Conservation (phyloP, 306 rosid genomes). For the Casuarina equisetifolia region DNA sequence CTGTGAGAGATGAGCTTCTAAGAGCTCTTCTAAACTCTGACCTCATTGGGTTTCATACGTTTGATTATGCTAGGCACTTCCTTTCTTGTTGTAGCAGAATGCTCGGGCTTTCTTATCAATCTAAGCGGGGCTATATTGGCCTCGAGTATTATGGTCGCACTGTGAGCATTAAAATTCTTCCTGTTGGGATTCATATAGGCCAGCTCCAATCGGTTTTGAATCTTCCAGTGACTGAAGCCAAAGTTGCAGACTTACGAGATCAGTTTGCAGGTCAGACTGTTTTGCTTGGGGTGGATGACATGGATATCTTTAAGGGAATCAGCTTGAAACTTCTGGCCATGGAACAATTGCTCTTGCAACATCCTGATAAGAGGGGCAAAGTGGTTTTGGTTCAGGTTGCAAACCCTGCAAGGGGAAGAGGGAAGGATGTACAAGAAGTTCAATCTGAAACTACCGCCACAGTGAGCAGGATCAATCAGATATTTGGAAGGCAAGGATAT, state of each 20-base stretch:
- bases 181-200: slow-evolving; percentile 82
- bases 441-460: slow-evolving; percentile 67
- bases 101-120: slow-evolving; percentile 82
- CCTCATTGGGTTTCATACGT: slow-evolving; percentile 88
- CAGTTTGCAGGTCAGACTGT: slow-evolving; percentile 65
- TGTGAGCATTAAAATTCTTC: slow-evolving; percentile 72
- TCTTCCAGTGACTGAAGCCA: slow-evolving; percentile 59
- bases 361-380: slow-evolving; percentile 76
- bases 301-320: slow-evolving; percentile 81
- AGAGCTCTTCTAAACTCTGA: slow-evolving; percentile 83
- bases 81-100: slow-evolving; percentile 89
- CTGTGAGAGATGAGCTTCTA: slow-evolving; percentile 83
- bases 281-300: slow-evolving; percentile 81
- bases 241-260: slow-evolving; percentile 62
- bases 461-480: slow-evolving; percentile 55
- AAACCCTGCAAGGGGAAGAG: slow-evolving; percentile 88
- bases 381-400: slow-evolving; percentile 86
- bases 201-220: slow-evolving; percentile 69
- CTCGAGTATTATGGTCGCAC: slow-evolving; percentile 90
- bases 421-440: slow-evolving; percentile 81
- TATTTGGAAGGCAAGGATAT: slow-evolving; percentile 67
- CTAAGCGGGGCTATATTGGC: slow-evolving; percentile 89
- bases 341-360: slow-evolving; percentile 78
- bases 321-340: slow-evolving; percentile 87
- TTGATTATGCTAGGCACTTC: slow-evolving; percentile 90